phyloP scores from a whole-genome alignment of 2,329 filamentous ascomycete genomes.

The Scedosporium apiospermum region DNA sequence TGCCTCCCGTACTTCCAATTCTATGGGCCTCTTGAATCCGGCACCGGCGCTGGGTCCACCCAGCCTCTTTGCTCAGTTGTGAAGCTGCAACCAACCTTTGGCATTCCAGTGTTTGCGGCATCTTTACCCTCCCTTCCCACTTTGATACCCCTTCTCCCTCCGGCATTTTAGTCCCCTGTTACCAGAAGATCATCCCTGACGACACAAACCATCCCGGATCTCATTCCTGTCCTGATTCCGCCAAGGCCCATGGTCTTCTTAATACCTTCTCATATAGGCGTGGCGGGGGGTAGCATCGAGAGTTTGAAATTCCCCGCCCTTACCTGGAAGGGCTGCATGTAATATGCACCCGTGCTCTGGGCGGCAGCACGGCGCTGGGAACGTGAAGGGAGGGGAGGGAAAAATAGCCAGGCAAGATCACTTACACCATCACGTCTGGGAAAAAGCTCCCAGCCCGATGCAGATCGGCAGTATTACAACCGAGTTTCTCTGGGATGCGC shows the following conservation, averaged over 20 bases:
- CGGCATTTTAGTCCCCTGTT: background rate
- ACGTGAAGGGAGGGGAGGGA: background rate
- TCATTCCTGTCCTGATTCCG: background rate
- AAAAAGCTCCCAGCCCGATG: background rate
- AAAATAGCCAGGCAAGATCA: background rate
- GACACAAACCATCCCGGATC: background rate
- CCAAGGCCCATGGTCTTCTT: background rate
- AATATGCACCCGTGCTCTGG: background rate
- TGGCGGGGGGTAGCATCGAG: background rate
- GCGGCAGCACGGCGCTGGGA: background rate
- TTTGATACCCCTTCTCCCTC: background rate
- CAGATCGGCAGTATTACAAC: background rate
- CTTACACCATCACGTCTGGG: background rate
- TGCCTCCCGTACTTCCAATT: background rate
- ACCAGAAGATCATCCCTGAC: background rate
- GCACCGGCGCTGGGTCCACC: background rate
- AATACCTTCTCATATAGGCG: background rate
- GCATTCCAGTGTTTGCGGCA: background rate
- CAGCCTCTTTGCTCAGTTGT: background rate
- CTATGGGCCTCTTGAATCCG: background rate
- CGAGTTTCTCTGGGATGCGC: too few species aligned
- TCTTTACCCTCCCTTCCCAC: background rate
- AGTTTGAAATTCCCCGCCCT: background rate
- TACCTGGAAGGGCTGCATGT: background rate
- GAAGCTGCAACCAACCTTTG: background rate